Conservation (phyloP, 306 rosid genomes). For the Gynostemma pentaphyllum region DNA sequence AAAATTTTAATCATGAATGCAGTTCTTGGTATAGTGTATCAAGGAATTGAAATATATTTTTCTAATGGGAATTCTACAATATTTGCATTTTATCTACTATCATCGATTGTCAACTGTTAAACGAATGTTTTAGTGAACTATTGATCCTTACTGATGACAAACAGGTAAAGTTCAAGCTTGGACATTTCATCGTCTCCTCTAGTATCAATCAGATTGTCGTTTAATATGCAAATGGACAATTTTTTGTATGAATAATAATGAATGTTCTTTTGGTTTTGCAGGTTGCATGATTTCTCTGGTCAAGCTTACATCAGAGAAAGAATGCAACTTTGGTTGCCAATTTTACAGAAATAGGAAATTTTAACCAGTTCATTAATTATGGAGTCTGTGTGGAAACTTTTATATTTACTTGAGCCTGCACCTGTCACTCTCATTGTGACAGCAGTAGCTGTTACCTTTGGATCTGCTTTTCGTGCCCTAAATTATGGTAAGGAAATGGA, state of each 20-base stretch:
- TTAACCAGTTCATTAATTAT: conserved; percentile 30
- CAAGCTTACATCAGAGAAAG: conserved; percentile 23
- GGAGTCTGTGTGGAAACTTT: conserved; percentile 77
- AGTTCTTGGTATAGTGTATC: background rate
- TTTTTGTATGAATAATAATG: no score
- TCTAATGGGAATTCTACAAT: background rate
- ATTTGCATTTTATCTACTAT: background rate
- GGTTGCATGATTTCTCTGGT: conserved; percentile 64
- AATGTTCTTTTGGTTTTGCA: conserved; percentile 26
- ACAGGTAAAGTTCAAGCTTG: background rate
- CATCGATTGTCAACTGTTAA: background rate
- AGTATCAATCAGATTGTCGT: background rate
- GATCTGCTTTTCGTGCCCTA: conserved; percentile 87
- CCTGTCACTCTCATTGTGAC: conserved; percentile 67
- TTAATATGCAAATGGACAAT: background rate
- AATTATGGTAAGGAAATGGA: conserved; percentile 96
- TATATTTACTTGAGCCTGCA: conserved; percentile 87
- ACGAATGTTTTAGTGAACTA: background rate
- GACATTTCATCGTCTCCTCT: background rate
- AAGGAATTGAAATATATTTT: background rate
- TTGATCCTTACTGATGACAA: background rate
- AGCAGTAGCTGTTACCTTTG: conserved; percentile 91
- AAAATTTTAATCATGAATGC: background rate
- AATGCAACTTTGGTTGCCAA: conserved; percentile 48
- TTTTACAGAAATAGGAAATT: background rate